Base-by-base conservation (phyloP, 805 yeast species). In the Blastobotrys parvus region DNA sequence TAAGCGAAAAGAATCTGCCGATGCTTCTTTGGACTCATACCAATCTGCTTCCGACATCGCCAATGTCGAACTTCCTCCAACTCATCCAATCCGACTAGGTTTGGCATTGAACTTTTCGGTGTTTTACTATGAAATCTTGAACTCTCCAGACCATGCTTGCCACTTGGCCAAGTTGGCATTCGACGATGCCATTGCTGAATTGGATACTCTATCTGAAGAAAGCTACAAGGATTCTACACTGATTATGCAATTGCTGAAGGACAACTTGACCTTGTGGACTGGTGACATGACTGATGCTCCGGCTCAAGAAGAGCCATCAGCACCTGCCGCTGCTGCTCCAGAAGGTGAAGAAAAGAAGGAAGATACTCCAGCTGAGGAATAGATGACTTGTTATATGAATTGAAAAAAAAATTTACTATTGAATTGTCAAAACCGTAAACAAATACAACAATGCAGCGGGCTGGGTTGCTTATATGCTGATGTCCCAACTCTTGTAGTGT, bases 141-240 rank as follows among this genome's bases (percentile, higher is more conserved):
- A 90, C 71, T 85, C 96, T 47, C 97, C 98, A 59, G 97, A 90
- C 67, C 86, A 94, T 69, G 98, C 98, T 57, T 90, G 98, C 69
- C 95, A 89, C 67, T 79, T 90, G 67, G 98, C 98, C 61, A 92
- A 90, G 71, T 96, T 90, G 72, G 97, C 98, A 32, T 90, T 92
- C 58, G 98, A 90, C 69, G 97, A 90, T 64, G 98, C 98, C 52
- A 94, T 90, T 65, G 96, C 98, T 52, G 97, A 92, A 72, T 79
- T 90, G 66, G 98, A 90, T 71, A 86, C 97, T 55, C 76, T 90
- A 64, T 85, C 95, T 37, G 98, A 90, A 72, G 98, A 90, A 73
- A 84, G 95, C 55, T 90, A 92, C 80, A 92, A 90, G 71, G 98
- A 90, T 69, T 88, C 97, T 52, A 92, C 97, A 57, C 80, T 92